Evolutionary conservation across 805 yeast species (phyloP).

Genomic region (Cyberlindnera japonica): DNA sequence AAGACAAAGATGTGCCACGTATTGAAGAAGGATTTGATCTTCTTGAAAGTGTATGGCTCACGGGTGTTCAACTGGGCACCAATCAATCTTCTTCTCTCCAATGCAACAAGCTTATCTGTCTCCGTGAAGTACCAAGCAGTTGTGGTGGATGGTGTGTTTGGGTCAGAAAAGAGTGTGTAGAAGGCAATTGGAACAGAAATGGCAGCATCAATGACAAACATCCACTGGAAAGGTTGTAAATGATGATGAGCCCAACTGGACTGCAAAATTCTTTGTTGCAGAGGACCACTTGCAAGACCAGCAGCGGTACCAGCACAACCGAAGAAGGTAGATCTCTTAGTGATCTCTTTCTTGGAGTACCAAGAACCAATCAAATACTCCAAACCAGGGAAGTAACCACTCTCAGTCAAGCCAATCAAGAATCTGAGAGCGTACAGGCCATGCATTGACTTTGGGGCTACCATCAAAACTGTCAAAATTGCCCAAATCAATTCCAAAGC

Average conservation of each 20-base stretch:
- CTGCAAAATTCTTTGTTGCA: constrained; percentile 32
- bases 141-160: constrained; percentile 31
- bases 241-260: constrained; percentile 12
- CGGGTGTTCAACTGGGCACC: constrained; percentile 43
- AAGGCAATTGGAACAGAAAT: constrained; percentile 39
- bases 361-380: constrained; percentile 38
- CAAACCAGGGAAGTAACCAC: constrained; percentile 37
- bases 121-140: constrained; percentile 39
- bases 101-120: constrained; percentile 38
- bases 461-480: constrained; percentile 34
- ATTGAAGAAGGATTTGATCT: constrained; percentile 38
- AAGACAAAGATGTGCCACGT: constrained; percentile 50
- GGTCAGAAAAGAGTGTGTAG: constrained; percentile 35
- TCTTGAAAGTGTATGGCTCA: constrained; percentile 38
- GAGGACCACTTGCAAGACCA: constrained; percentile 32
- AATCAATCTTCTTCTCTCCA: constrained; percentile 42
- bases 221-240: constrained; percentile 37
- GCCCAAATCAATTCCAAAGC: constrained; percentile 44
- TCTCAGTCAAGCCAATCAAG: constrained; percentile 42
- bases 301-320: constrained; percentile 32
- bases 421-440: constrained; percentile 36
- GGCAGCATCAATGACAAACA: constrained; percentile 43
- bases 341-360: constrained; percentile 33
- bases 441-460: constrained; percentile 26
- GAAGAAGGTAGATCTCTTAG: constrained; percentile 33